phyloP scores from a whole-genome alignment of 192 early-diverging fungal genomes.

The Glomus cerebriforme region DNA sequence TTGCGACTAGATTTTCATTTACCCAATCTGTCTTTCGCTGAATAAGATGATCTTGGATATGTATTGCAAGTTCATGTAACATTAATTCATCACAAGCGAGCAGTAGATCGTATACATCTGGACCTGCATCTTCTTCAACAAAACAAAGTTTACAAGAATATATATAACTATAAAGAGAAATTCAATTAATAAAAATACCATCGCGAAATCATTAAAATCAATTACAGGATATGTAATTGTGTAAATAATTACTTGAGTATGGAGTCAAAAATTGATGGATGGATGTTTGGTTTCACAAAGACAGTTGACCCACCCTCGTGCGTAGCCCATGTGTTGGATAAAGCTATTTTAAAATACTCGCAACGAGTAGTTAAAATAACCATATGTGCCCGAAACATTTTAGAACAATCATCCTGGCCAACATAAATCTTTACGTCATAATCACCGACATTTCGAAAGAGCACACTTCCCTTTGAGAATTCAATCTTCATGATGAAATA shows the following conservation, averaged over 20 bases:
- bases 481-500: background rate
- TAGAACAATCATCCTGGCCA: background rate
- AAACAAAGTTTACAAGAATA: background rate
- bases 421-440: background rate
- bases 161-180: background rate
- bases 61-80: background rate
- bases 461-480: background rate
- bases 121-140: background rate
- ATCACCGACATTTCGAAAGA: background rate
- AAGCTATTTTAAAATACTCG: background rate
- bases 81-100: background rate
- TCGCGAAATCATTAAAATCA: background rate
- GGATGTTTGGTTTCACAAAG: background rate
- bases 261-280: background rate
- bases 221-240: too few species aligned
- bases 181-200: background rate
- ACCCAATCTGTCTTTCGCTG: background rate
- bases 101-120: background rate
- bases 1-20: background rate
- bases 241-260: background rate
- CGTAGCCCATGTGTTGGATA: conserved; percentile 5
- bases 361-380: background rate
- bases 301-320: background rate
- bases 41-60: conserved; percentile 10
- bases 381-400: background rate